phyloP scores from a whole-genome alignment of 1,284 basidiomycete genomes.

The Schizophyllum commune region DNA sequence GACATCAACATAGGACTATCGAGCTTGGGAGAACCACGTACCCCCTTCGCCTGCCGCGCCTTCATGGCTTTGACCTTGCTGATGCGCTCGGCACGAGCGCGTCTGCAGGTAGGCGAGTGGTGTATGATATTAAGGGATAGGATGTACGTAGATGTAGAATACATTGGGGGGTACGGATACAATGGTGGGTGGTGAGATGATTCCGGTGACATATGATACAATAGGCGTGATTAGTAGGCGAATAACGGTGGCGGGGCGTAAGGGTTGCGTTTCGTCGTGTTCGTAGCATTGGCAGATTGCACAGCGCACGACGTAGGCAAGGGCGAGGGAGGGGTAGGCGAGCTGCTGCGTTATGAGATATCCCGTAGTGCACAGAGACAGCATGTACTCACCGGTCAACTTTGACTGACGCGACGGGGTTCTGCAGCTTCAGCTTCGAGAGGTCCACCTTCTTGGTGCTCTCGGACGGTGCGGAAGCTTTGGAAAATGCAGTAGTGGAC shows the following conservation, averaged over 20 bases:
- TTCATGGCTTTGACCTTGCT: constrained; percentile 59
- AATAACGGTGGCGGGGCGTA: background rate
- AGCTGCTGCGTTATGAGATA: background rate
- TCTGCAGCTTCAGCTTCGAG: background rate
- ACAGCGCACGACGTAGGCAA: background rate
- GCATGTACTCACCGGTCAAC: background rate
- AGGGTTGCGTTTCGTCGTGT: background rate
- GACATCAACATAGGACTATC: background rate
- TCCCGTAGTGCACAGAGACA: background rate
- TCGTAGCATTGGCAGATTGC: background rate
- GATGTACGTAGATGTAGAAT: constrained; percentile 1
- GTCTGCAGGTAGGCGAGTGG: constrained; percentile 30
- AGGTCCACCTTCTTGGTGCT: constrained; percentile 15
- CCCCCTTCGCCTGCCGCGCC: constrained; percentile 62
- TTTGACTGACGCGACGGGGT: background rate
- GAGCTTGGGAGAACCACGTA: constrained; percentile 24
- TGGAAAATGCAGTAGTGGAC: constrained; percentile 6
- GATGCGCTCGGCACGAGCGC: constrained; percentile 62
- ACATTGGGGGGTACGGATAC: constrained; percentile 8
- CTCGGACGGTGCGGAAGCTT: constrained; percentile 21
- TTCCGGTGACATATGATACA: background rate
- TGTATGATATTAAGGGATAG: constrained; percentile 6
- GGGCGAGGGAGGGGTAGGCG: background rate
- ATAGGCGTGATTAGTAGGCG: background rate
- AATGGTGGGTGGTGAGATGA: background rate